Percentiles rank a stretch among this genome's conserved stretches.
phyloP scores from a whole-genome alignment of 768 basidiomycete genomes.

The Multifurca ochricompacta region DNA sequence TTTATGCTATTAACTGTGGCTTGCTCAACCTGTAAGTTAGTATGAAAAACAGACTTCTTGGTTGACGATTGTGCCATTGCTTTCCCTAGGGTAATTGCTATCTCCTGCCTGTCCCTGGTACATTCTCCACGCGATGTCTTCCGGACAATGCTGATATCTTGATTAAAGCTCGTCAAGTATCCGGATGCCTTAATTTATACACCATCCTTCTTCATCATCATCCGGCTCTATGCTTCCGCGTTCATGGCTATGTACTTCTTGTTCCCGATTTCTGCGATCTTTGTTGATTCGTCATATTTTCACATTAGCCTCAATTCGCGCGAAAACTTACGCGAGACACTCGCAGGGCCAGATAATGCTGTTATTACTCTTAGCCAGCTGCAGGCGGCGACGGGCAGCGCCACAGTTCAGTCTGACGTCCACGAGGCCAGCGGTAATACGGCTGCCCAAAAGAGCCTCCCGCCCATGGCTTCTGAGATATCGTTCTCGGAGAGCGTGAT shows the following conservation, averaged over 20 bases:
- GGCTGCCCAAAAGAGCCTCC: not conserved
- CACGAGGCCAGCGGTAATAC: not conserved
- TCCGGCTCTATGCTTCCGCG: not conserved
- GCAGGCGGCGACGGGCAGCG: not conserved
- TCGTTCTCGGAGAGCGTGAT: not conserved
- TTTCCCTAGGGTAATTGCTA: not conserved
- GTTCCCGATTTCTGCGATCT: not conserved
- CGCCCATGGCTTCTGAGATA: not conserved
- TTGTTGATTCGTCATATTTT: no score
- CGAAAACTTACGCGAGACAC: not conserved
- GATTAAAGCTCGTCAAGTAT: not conserved
- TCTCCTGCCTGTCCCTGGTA: not conserved
- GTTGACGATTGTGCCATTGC: not conserved
- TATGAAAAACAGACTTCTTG: not conserved
- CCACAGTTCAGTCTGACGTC: not conserved
- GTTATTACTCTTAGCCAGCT: not conserved
- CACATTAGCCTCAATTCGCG: not conserved
- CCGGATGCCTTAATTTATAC: not conserved
- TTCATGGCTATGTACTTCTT: not conserved
- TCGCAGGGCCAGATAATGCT: not conserved
- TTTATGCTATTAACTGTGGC: conserved; percentile 1
- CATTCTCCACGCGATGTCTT: not conserved
- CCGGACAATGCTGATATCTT: not conserved
- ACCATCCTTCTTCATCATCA: not conserved
- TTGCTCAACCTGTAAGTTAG: not conserved